These are phyloP conservation scores for Lanmaoa pseudosensibilis DNA, from an alignment of 768 basidiomycete genomes.

Conservation along the genomic window DNA sequence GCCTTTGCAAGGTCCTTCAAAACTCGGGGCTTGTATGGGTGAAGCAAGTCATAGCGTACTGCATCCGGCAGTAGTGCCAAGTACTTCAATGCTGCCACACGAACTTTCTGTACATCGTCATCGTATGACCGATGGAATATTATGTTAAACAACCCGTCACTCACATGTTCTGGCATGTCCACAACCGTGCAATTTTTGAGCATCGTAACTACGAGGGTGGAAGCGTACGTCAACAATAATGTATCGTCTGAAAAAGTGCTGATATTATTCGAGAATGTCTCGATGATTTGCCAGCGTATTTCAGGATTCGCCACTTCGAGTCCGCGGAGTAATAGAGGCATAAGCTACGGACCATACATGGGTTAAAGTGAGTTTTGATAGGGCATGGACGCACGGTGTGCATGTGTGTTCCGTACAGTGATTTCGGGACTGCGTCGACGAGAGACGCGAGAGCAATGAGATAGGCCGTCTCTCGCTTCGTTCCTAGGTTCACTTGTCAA, in stretches of 20 bases:
- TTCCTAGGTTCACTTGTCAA: constrained; percentile 37
- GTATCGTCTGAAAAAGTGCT: constrained; percentile 51
- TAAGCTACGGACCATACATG: constrained; percentile 53
- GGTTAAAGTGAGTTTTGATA: not conserved
- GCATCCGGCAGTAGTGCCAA: constrained; percentile 70
- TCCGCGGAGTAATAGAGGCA: constrained; percentile 85
- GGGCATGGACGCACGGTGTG: constrained; percentile 43
- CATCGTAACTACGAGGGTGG: constrained; percentile 68
- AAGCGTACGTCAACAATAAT: constrained; percentile 67
- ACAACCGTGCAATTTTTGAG: constrained; percentile 56
- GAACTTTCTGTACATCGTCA: constrained; percentile 56
- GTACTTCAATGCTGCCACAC: constrained; percentile 72
- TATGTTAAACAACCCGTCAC: constrained; percentile 15
- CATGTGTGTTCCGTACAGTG: constrained; percentile 70
- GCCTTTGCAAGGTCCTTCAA: constrained; percentile 71
- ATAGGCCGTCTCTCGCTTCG: constrained; percentile 59
- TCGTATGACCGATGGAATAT: not conserved
- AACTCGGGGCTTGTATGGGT: constrained; percentile 73
- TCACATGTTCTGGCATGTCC: constrained; percentile 59
- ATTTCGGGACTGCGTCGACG: constrained; percentile 75
- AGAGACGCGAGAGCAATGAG: constrained; percentile 83
- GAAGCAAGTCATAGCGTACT: constrained; percentile 81
- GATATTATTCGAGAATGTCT: constrained; percentile 71
- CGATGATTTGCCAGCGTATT: constrained; percentile 78
- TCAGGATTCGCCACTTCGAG: constrained; percentile 73